These are phyloP conservation scores for Sporothrix luriei DNA, from an alignment of 2,329 filamentous ascomycete genomes.

Conservation along the genomic window DNA sequence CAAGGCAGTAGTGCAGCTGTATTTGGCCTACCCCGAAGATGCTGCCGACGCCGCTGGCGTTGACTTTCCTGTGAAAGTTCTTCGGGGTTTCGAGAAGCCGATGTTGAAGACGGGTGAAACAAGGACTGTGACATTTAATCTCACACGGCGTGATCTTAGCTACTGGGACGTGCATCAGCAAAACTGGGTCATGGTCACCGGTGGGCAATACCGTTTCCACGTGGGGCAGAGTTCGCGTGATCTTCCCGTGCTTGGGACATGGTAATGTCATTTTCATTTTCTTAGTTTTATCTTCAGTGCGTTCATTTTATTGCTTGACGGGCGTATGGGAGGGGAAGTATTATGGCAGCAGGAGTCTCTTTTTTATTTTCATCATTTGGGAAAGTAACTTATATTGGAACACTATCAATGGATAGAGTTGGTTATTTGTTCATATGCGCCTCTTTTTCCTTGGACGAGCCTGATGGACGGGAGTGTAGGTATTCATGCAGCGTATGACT, in stretches of 20 bases:
- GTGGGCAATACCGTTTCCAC: constrained; percentile 34
- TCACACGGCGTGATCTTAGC: constrained; percentile 57
- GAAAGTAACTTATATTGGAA: neutral
- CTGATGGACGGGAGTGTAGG: no score
- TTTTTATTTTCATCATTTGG: neutral
- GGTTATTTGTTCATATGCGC: no score
- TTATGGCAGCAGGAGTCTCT: no score
- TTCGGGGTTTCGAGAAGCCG: constrained; percentile 74
- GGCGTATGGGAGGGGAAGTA: no score
- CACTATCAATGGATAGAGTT: no score
- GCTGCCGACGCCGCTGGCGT: constrained; percentile 29
- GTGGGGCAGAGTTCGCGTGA: constrained; percentile 37
- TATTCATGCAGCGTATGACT: no score
- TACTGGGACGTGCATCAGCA: constrained; percentile 56
- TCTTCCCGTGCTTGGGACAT: constrained; percentile 32
- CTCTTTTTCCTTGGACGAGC: no score
- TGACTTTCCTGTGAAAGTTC: constrained; percentile 52
- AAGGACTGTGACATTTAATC: constrained; percentile 49
- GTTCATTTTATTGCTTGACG: no score
- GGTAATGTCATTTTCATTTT: constrained; percentile 29
- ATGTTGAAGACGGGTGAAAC: constrained; percentile 53
- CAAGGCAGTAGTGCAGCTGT: constrained; percentile 53
- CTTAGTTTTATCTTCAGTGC: neutral
- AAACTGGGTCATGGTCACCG: constrained; percentile 49
- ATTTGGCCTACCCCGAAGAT: constrained; percentile 48